Percentiles rank a stretch among this genome's conserved stretches.
Conservation (phyloP, 805 yeast species). For the Teunomyces barrocoloradensis region DNA sequence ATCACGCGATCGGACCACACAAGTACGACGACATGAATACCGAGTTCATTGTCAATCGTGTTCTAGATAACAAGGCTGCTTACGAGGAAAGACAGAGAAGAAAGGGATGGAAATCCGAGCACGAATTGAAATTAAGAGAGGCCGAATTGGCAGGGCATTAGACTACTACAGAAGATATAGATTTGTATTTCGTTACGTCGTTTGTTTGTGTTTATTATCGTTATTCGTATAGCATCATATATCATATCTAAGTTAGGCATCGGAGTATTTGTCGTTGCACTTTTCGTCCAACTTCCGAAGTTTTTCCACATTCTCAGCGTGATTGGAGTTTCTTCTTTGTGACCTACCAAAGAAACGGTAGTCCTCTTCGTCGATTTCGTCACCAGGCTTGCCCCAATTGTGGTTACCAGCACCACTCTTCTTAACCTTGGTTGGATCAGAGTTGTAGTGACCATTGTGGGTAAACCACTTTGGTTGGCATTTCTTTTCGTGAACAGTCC, state of each 20-base stretch:
- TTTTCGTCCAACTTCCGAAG: conserved; percentile 21
- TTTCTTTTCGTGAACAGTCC: conserved; percentile 64
- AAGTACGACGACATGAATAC: conserved; percentile 65
- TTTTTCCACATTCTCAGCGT: conserved; percentile 29
- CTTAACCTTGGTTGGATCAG: conserved; percentile 74
- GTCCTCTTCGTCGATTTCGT: conserved; percentile 63
- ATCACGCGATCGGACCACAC: conserved; percentile 48
- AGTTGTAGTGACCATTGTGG: conserved; percentile 65
- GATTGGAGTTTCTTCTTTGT: conserved; percentile 41
- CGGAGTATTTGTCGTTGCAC: conserved; percentile 13
- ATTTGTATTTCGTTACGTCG: not conserved
- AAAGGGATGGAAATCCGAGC: conserved; percentile 77
- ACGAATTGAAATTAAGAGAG: conserved; percentile 28
- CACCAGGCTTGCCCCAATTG: conserved; percentile 86
- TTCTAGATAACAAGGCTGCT: conserved; percentile 59
- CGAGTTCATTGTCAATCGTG: conserved; percentile 71
- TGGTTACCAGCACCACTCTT: conserved; percentile 83
- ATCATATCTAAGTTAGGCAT: not conserved
- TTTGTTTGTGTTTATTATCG: not conserved
- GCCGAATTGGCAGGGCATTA: conserved; percentile 13
- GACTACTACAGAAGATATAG: not conserved
- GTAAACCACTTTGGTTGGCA: conserved; percentile 72
- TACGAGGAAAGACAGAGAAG: conserved; percentile 85
- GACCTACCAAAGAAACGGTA: conserved; percentile 18
- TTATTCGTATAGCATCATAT: not conserved